These are phyloP conservation scores for Tricladium varicosporioides DNA, from an alignment of 2,329 filamentous ascomycete species.

Conservation along the genomic window DNA sequence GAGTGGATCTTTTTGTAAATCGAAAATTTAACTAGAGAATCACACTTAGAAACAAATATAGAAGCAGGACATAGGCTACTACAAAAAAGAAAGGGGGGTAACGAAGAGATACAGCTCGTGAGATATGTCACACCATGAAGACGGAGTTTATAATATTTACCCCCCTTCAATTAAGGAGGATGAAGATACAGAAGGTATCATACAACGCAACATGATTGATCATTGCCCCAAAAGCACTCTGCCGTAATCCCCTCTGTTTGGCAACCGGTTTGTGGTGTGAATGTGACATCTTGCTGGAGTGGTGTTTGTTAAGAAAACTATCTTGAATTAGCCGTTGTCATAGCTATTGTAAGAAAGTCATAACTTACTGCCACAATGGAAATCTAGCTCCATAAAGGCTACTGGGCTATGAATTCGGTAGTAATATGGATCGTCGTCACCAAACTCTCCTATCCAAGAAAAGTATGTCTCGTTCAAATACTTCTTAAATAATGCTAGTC, in stretches of 20 bases:
- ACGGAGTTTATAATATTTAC: too few relatives aligned
- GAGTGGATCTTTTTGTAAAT: too few relatives aligned
- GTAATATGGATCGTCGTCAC: constrained; percentile 69
- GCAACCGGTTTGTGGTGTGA: constrained; percentile 69
- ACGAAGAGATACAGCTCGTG: too few relatives aligned
- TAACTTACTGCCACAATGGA: constrained; percentile 60
- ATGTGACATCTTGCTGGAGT: constrained; percentile 78
- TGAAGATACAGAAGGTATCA: too few relatives aligned
- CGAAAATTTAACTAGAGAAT: too few relatives aligned
- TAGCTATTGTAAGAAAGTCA: not conserved
- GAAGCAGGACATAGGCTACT: too few relatives aligned
- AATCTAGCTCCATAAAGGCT: constrained; percentile 73
- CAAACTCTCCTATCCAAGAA: constrained; percentile 72
- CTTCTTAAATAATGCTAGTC: constrained; percentile 51
- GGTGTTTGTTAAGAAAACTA: constrained; percentile 69
- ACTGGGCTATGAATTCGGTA: constrained; percentile 77
- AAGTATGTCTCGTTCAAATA: constrained; percentile 73
- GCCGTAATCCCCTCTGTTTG: constrained; percentile 77
- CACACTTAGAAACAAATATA: too few relatives aligned
- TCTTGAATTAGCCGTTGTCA: not conserved
- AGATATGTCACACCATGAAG: too few relatives aligned
- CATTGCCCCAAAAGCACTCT: constrained; percentile 34
- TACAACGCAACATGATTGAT: not conserved
- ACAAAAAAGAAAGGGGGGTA: too few relatives aligned
- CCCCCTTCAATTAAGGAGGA: too few relatives aligned